These are phyloP conservation scores for Lachancea lanzarotensis DNA, from an alignment of 805 yeast genomes.

Conservation along the genomic window DNA sequence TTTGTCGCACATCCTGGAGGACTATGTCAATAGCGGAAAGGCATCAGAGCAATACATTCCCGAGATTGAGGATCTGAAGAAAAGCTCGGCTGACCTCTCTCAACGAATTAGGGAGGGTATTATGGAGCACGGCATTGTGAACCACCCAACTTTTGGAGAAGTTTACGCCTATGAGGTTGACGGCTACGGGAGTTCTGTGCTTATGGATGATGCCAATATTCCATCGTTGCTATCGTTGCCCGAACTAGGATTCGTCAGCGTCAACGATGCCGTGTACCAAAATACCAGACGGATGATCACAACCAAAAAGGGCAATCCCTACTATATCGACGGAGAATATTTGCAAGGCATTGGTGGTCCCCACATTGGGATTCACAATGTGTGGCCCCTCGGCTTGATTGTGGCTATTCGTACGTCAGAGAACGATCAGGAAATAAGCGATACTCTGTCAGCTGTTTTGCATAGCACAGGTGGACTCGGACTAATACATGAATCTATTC, in stretches of 20 bases:
- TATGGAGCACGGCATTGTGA: conserved; percentile 53
- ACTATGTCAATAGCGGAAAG: conserved; percentile 9
- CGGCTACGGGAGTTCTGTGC: conserved; percentile 65
- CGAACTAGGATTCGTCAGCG: conserved; percentile 57
- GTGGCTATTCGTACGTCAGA: conserved; percentile 68
- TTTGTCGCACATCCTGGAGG: conserved; percentile 27
- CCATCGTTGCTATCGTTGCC: conserved; percentile 80
- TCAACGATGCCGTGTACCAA: conserved; percentile 54
- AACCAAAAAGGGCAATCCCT: conserved; percentile 68
- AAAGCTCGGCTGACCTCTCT: conserved; percentile 35
- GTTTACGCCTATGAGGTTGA: conserved; percentile 88
- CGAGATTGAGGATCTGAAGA: conserved; percentile 21
- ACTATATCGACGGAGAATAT: conserved; percentile 52
- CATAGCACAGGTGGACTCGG: conserved; percentile 68
- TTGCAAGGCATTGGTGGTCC: conserved; percentile 89
- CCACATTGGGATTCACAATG: conserved; percentile 70
- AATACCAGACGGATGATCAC: conserved; percentile 76
- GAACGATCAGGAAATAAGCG: conserved; percentile 60
- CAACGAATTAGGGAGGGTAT: conserved; percentile 47
- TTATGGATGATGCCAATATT: conserved; percentile 89
- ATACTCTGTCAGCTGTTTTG: conserved; percentile 45
- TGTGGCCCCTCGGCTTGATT: conserved; percentile 89
- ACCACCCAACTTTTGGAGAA: conserved; percentile 62
- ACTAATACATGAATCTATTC: conserved; percentile 74
- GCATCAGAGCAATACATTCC: conserved; percentile 16